Evolutionary conservation across 192 early-diverging fungal genomes (phyloP), one percentile per base, ranked within the genome.

Genomic region (Mortierella claussenii): DNA sequence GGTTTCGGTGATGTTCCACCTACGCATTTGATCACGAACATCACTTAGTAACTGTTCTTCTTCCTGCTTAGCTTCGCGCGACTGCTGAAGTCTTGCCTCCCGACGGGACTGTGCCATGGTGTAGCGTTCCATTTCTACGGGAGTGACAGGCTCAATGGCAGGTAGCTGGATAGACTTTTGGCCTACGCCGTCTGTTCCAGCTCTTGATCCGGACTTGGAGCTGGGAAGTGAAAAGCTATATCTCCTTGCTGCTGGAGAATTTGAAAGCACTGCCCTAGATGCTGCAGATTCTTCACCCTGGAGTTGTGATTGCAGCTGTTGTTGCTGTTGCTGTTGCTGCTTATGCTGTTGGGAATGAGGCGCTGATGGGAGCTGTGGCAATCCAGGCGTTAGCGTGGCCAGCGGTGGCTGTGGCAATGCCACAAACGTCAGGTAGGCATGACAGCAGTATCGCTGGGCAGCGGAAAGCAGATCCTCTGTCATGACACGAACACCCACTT

Each of bases 381-480:
- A 33, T 10, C 51, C 33, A 23, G 68, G n/a, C 4, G 23, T 54
- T 1, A 73, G 30, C 4, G 55, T 66, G 17, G 40, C 27, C 20
- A 75, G 48, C 0, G 71, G 71, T 2, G 71, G 44, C 26, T 65
- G 71, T 11, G 70, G 74, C 4, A 85, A 30, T 18, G 85, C 84
- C 26, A 88, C 88, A 86, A 90, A 90, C 0, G 88, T 91, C 31
- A 89, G 67, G 44, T 91, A 91, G 20, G 88, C 90, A 65, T 89
- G 88, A 30, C 86, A 89, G 11, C 84, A 83, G 71, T 85, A 90
- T 24, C 78, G 70, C 23, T 71, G 78, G 3, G 76, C 74, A n/a
- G 86, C 83, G 1, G 90, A 74, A 15, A 87, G 57, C 6, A 88
- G 78, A 20, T 88, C 81, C 63, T 92, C 91, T 7, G 88, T 82